These are phyloP conservation scores for Saccharomyces pastorianus DNA, from an alignment of 1,139 yeast genomes.

Conservation along the genomic window DNA sequence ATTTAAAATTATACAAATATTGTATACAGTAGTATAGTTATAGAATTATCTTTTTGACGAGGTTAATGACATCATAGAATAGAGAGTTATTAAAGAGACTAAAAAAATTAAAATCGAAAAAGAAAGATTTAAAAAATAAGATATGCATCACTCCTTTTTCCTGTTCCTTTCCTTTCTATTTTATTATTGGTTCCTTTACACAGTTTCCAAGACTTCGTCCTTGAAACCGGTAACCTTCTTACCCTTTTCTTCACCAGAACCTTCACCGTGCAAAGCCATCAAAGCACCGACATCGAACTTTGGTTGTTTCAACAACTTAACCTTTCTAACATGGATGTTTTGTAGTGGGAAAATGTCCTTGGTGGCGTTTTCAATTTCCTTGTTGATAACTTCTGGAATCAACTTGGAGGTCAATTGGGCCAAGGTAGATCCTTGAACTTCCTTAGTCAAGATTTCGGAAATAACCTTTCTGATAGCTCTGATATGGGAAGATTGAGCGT, in stretches of 20 bases:
- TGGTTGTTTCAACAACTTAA: conserved; percentile 84
- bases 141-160: background rate
- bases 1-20: conserved; percentile 2
- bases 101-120: background rate
- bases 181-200: conserved; percentile 36
- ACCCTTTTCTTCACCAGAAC: conserved; percentile 75
- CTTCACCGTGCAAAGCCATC: conserved; percentile 88
- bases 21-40: conserved; percentile 1
- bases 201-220: conserved; percentile 83
- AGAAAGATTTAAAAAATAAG: background rate
- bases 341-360: conserved; percentile 81
- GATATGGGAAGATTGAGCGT: conserved; percentile 85
- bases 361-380: conserved; percentile 82
- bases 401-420: conserved; percentile 83
- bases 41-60: background rate
- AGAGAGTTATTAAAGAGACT: background rate
- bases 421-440: conserved; percentile 74
- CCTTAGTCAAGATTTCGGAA: conserved; percentile 77
- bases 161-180: background rate
- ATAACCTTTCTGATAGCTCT: conserved; percentile 69
- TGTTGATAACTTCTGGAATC: conserved; percentile 86
- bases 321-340: conserved; percentile 88
- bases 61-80: background rate
- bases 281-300: conserved; percentile 84
- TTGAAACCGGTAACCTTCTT: conserved; percentile 85